Base-by-base conservation (phyloP, 257 asterid species). In the Striga asiatica region DNA sequence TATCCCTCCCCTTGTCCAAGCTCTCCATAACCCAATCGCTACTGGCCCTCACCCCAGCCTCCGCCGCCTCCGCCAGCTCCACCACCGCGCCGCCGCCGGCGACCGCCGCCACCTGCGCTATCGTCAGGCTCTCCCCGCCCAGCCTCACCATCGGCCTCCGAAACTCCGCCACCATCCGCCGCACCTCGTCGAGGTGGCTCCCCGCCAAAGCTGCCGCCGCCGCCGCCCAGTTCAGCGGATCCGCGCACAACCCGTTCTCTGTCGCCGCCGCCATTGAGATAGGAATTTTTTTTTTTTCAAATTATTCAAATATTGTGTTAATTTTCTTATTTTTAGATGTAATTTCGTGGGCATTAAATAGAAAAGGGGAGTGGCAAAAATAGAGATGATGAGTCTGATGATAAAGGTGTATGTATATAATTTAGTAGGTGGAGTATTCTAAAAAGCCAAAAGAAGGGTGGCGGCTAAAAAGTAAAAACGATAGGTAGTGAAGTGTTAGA, bases 11-110 rank as follows among this genome's bases (percentile, higher is more conserved):
- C 45, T 77, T 74, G 8, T 49, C 55, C 83, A 77, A 65, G 54
- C 83, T 77, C 24, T 77, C 83, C 78, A 74, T 77, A 3, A 77
- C 83, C 83, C 83, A 77, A 29, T 77, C 83, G 24, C 77, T 70
- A 62, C 80, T 73, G 13, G 80, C 83, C 68, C 67, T 73, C 7
- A 77, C 83, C 28, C 83, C 83, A 2, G 65, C 80, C 60, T 80
- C 58, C 23, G 80, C 78, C 39, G 69, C 1, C 72, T 77, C 83
- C 45, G 80, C 57, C 56, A 77, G 62, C 80, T 77, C 83, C 60
- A 74, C 73, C 32, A 50, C 74, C 64, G 67, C 65, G 34, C 65
- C 80, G 38, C 67, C 14, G 25, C 76, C 56, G 0, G 83, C 83
- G 29, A 77, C 68, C 62, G 76, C 83, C 28, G 83, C 83, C 45